phyloP scores from a whole-genome alignment of 2,329 filamentous ascomycete species.

The Teratosphaeria pseudoeucalypti region DNA sequence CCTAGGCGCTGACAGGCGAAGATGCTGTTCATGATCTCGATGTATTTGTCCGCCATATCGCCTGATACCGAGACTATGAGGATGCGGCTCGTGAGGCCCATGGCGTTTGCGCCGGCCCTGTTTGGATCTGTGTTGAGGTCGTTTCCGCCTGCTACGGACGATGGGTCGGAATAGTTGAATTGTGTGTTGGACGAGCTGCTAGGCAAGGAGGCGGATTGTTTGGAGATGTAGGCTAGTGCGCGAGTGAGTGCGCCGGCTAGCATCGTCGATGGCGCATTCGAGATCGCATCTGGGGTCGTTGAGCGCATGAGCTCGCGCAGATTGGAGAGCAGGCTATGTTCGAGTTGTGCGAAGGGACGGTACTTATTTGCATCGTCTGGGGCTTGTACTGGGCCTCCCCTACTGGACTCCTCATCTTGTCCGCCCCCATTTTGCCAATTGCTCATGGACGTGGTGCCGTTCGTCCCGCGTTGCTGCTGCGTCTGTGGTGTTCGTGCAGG shows the following conservation, averaged over 20 bases:
- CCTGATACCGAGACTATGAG: slow-evolving; percentile 84
- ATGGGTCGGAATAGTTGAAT: slow-evolving; percentile 48
- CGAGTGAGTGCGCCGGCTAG: slow-evolving; percentile 85
- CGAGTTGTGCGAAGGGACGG: slow-evolving; percentile 79
- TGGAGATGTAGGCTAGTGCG: slow-evolving; percentile 83
- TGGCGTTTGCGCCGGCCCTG: slow-evolving; percentile 23
- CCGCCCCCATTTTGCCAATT: slow-evolving; percentile 25
- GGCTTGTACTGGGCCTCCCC: slow-evolving; percentile 17
- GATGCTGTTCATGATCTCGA: slow-evolving; percentile 95
- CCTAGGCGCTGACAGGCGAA: slow-evolving; percentile 84
- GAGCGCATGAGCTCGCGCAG: slow-evolving; percentile 61
- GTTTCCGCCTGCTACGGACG: slow-evolving; percentile 38
- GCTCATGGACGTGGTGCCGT: background rate
- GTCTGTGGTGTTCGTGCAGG: slow-evolving; percentile 16
- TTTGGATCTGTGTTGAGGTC: slow-evolving; percentile 36
- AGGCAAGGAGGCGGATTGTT: slow-evolving; percentile 45
- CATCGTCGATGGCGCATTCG: slow-evolving; percentile 65
- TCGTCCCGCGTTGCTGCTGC: background rate
- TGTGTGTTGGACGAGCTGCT: slow-evolving; percentile 43
- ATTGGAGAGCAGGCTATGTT: slow-evolving; percentile 66
- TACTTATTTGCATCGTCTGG: slow-evolving; percentile 70
- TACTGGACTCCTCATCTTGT: slow-evolving; percentile 12
- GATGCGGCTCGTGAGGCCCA: slow-evolving; percentile 65
- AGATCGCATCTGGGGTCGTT: slow-evolving; percentile 56
- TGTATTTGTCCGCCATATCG: slow-evolving; percentile 81